phyloP scores from a whole-genome alignment of 2,329 filamentous ascomycete species.

The Arachnopeziza araneosa region DNA sequence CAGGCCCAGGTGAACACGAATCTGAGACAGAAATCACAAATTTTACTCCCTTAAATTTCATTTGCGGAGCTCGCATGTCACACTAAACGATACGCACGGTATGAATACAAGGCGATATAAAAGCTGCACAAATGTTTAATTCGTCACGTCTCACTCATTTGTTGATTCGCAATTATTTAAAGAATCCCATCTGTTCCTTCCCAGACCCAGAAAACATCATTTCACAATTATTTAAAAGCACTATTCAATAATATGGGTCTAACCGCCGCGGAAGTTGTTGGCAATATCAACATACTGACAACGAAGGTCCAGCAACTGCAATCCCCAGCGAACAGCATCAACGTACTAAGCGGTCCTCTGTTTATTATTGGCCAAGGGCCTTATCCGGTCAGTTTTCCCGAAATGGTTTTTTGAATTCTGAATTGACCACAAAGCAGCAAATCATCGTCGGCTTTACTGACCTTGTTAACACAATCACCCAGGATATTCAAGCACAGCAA shows the following conservation, averaged over 20 bases:
- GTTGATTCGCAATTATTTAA: no score
- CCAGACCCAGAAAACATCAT: no score
- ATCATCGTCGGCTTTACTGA: constrained; percentile 28
- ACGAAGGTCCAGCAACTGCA: constrained; percentile 25
- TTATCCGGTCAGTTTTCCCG: constrained; percentile 25
- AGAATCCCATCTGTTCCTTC: no score
- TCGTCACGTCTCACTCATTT: no score
- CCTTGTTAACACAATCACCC: constrained; percentile 8
- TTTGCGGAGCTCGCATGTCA: no score
- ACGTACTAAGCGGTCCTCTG: constrained; percentile 23
- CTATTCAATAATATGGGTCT: background rate
- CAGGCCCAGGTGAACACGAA: no score
- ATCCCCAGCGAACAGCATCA: constrained; percentile 25
- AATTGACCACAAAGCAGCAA: constrained; percentile 8
- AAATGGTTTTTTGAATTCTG: no score
- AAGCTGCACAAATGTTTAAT: no score
- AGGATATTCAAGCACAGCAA: background rate
- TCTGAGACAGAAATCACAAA: no score
- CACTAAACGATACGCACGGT: no score
- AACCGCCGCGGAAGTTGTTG: constrained; percentile 15
- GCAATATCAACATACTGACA: constrained; percentile 24
- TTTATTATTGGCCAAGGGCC: constrained; percentile 28
- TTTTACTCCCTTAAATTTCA: no score
- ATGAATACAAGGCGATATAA: no score
- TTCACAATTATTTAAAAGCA: background rate